Conservation (phyloP, 495 filamentous ascomycete genomes). For the Cudoniella acicularis region DNA sequence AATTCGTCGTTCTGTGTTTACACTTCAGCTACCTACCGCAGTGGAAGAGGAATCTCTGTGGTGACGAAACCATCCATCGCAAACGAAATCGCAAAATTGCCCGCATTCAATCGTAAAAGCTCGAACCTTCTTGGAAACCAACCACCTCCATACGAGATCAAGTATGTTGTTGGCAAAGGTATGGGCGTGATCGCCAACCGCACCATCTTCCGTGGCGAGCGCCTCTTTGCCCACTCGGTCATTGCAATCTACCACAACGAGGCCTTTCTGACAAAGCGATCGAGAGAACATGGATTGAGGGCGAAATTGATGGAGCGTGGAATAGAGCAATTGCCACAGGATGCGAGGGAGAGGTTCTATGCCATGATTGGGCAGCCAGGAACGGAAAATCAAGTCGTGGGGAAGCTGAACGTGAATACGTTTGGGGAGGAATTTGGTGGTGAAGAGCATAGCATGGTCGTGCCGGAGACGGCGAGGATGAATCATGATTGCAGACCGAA, state of each 20-base stretch:
- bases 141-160: slow-evolving; percentile 2
- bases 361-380: slow-evolving; percentile 15
- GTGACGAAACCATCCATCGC: slow-evolving; percentile 18
- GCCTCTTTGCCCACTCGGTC: slow-evolving; percentile 9
- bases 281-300: not conserved
- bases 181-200: slow-evolving; percentile 16
- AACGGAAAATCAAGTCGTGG: slow-evolving; percentile 9
- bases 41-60: slow-evolving; percentile 14
- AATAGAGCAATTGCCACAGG: slow-evolving; percentile 11
- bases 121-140: slow-evolving; percentile 2
- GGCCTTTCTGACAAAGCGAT: slow-evolving; percentile 9
- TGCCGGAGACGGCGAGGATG: slow-evolving; percentile 21
- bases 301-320: slow-evolving; percentile 5
- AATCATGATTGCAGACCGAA: slow-evolving; percentile 24
- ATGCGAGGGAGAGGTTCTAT: not conserved
- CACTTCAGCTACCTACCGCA: slow-evolving; percentile 10
- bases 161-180: slow-evolving; percentile 9
- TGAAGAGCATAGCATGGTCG: slow-evolving; percentile 17
- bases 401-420: slow-evolving; percentile 18
- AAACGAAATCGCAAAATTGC: not conserved
- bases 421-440: slow-evolving; percentile 16
- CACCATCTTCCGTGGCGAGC: slow-evolving; percentile 8
- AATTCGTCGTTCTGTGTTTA: slow-evolving; percentile 11
- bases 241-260: slow-evolving; percentile 13
- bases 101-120: slow-evolving; percentile 2